Base-by-base conservation (phyloP, 1,139 yeast genomes). In the Meyerozyma guilliermondii region DNA sequence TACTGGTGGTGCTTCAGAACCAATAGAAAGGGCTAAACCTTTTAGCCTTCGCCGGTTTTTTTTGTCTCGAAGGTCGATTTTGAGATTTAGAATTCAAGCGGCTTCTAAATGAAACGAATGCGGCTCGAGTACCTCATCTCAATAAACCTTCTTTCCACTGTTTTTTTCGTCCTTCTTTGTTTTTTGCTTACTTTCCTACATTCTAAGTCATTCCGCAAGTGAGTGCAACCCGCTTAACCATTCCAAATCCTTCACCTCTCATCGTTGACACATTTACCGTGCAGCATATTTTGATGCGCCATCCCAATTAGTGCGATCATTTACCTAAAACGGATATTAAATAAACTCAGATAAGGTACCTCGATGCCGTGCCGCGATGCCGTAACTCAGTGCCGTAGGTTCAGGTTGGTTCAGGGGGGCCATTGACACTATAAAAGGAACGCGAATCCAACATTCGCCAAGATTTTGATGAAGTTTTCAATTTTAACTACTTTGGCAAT, bases 381-480 rank as follows among this genome's bases (percentile, higher is more conserved):
- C 36, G 36, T 20, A 22, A 26, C 14, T 11, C n/a, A 27, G 30
- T 27, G 30, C 30, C 30, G 16, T 29, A 13, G 14, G 18, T 10
- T 29, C 2, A n/a, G 5, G 28, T 26, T 5, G 11, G 20, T 7
- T 18, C 23, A 23, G 16, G 13, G 22, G 7, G 10, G 17, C 13
- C 18, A 23, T 30, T 3, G 27, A 35, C 13, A 17, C 24, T 33
- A 33, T 33, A 33, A 33, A 33, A 33, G 36, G 14, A 9, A 8
- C 11, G 23, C 14, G 2, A 13, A 18, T 6, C 36, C 24, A 7
- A 7, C 20, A 7, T 5, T 9, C 5, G 14, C 38, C 42, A 13
- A 17, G 47, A 35, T 17, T 28, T 22, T 39, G 35, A 54, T 54
- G 59, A 54, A 46, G 43, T 45, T 54, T 29, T 45, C 53, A 16